A percentile compares a stretch with the other conserved stretches of the same genome.
phyloP scores from a whole-genome alignment of 345 rosid species.

The Arabis hirsuta region DNA sequence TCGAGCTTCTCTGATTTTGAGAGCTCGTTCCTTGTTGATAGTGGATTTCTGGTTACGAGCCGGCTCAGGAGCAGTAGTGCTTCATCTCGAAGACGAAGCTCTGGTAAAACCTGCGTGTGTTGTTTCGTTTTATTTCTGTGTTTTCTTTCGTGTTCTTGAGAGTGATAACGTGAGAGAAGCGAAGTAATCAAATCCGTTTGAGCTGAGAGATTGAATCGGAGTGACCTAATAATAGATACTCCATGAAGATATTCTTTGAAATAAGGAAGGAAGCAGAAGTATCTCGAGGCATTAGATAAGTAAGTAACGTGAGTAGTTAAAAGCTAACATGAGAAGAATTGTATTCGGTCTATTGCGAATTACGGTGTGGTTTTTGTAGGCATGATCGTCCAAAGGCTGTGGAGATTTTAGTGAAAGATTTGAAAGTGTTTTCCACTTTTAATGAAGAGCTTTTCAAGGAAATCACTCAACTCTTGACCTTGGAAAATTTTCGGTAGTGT shows the following conservation, averaged over 20 bases:
- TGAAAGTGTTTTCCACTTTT: constrained; percentile 95
- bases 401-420: constrained; percentile 88
- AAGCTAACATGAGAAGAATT: not conserved
- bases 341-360: not conserved
- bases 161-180: too few species aligned
- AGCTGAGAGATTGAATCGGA: too few species aligned
- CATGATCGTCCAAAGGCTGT: constrained; percentile 96
- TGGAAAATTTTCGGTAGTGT: constrained; percentile 83
- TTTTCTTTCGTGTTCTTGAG: too few species aligned
- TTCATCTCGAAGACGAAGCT: too few species aligned
- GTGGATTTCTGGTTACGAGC: too few species aligned
- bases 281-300: constrained; percentile 98
- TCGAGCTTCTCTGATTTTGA: too few species aligned
- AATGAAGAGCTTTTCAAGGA: constrained; percentile 98
- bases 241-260: constrained; percentile 98
- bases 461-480: constrained; percentile 88
- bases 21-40: too few species aligned
- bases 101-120: too few species aligned
- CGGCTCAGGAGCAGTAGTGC: too few species aligned
- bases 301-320: constrained; percentile 26
- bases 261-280: constrained; percentile 99
- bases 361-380: constrained; percentile 47
- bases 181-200: too few species aligned
- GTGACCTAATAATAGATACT: constrained; percentile 66
- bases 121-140: too few species aligned